phyloP scores from a whole-genome alignment of 108 stramenopile genomes.

The Cylindrotheca fusiformis region DNA sequence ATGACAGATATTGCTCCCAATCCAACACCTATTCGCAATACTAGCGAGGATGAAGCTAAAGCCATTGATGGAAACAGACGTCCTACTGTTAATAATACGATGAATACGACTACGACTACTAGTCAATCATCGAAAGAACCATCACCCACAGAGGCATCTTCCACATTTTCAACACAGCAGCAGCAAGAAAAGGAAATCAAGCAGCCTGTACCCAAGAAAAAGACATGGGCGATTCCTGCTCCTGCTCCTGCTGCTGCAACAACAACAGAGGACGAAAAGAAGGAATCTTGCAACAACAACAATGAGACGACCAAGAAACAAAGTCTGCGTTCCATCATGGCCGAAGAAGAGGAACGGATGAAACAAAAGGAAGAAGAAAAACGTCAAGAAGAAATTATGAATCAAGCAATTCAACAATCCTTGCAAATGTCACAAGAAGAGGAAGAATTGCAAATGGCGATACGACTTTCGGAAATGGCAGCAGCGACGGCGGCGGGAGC shows the following conservation, averaged over 20 bases:
- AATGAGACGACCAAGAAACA: neutral
- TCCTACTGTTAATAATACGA: too few relatives aligned
- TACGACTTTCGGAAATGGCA: neutral
- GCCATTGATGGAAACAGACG: too few relatives aligned
- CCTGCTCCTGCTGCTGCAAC: too few relatives aligned
- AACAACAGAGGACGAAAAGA: too few relatives aligned
- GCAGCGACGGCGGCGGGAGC: neutral
- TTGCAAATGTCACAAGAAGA: neutral
- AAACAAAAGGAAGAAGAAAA: neutral
- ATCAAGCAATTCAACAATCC: neutral
- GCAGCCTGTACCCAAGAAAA: too few relatives aligned
- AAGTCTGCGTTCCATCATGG: neutral
- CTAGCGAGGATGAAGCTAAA: too few relatives aligned
- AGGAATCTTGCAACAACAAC: neutral
- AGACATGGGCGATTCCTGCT: too few relatives aligned
- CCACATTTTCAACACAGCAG: neutral
- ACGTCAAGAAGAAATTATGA: neutral
- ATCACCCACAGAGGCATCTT: neutral
- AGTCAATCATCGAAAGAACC: too few relatives aligned
- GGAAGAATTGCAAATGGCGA: neutral
- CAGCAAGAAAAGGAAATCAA: conserved; percentile 1
- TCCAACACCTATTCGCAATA: too few relatives aligned
- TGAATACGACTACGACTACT: too few relatives aligned
- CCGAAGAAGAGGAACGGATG: neutral
- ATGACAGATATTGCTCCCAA: neutral